phyloP scores from a whole-genome alignment of 768 basidiomycete genomes.

The Cystofilobasidium ferigula region DNA sequence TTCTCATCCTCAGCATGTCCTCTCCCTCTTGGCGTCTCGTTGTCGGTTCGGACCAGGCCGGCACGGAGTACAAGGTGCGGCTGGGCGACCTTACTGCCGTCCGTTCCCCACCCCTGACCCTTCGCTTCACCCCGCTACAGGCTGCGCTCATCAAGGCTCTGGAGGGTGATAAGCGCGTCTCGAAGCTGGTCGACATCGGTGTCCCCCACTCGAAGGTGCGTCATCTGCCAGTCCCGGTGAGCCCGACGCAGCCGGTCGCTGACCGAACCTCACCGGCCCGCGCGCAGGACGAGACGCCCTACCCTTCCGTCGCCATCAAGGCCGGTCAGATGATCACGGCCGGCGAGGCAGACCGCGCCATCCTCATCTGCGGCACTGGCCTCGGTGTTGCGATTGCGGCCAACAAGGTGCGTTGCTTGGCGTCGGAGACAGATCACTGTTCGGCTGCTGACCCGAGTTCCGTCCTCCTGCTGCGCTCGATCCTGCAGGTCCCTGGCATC shows the following conservation, averaged over 20 bases:
- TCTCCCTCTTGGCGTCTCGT: constrained; percentile 27
- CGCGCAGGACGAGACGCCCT: constrained; percentile 32
- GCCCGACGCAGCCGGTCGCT: background rate
- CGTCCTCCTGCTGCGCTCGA: constrained; percentile 36
- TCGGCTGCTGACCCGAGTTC: constrained; percentile 32
- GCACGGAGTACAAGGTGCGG: constrained; percentile 32
- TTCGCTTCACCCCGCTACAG: background rate
- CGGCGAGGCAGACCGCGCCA: constrained; percentile 35
- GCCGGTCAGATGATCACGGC: constrained; percentile 33
- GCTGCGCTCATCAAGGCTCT: constrained; percentile 26
- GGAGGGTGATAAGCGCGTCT: constrained; percentile 23
- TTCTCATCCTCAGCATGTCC: background rate
- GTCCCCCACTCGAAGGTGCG: constrained; percentile 8
- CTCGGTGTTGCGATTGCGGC: constrained; percentile 1
- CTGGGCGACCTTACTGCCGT: too few relatives aligned
- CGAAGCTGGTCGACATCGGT: constrained; percentile 14
- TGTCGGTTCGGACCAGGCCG: constrained; percentile 35
- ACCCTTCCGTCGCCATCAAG: constrained; percentile 35
- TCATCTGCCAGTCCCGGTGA: background rate
- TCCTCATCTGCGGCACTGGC: constrained; percentile 38
- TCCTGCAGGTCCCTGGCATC: constrained; percentile 34
- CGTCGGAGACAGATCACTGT: background rate
- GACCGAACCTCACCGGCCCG: background rate
- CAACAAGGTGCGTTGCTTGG: too few relatives aligned
- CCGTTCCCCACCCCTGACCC: constrained; percentile 28